Conservation (phyloP, 208 protist genomes). For the Crithidia brevicula region DNA sequence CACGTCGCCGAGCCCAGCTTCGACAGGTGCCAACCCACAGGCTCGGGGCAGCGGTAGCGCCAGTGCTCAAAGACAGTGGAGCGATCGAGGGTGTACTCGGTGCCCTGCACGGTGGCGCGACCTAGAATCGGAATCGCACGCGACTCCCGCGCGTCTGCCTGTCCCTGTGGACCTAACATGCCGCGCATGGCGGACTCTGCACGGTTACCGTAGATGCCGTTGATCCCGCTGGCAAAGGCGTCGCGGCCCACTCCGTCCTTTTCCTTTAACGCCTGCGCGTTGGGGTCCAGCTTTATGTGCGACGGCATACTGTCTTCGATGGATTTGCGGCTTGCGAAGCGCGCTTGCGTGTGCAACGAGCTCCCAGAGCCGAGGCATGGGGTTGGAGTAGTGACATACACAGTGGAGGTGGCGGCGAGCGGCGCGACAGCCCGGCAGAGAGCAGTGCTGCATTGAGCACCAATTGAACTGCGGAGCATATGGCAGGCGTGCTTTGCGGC, state of each 20-base stretch:
- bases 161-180: conserved; percentile 84
- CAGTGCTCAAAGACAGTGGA: conserved; percentile 89
- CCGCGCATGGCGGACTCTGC: conserved; percentile 80
- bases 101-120: conserved; percentile 70
- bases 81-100: conserved; percentile 77
- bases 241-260: conserved; percentile 32
- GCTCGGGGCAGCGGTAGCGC: conserved; percentile 65
- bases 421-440: neutral
- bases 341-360: neutral
- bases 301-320: conserved; percentile 48
- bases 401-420: neutral
- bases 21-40: conserved; percentile 84
- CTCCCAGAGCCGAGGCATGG: neutral
- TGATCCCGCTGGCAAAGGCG: conserved; percentile 62
- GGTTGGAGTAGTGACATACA: neutral
- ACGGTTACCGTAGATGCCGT: conserved; percentile 79
- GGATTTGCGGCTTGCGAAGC: conserved; percentile 26
- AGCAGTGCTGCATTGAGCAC: neutral
- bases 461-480: neutral
- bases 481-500: neutral
- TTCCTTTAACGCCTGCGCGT: conserved; percentile 15
- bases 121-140: conserved; percentile 84
- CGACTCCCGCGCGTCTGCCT: conserved; percentile 76
- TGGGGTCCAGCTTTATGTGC: conserved; percentile 43
- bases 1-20: conserved; percentile 83